Conservation (phyloP, 352 stramenopile genomes). For the Phytophthora constricta region DNA sequence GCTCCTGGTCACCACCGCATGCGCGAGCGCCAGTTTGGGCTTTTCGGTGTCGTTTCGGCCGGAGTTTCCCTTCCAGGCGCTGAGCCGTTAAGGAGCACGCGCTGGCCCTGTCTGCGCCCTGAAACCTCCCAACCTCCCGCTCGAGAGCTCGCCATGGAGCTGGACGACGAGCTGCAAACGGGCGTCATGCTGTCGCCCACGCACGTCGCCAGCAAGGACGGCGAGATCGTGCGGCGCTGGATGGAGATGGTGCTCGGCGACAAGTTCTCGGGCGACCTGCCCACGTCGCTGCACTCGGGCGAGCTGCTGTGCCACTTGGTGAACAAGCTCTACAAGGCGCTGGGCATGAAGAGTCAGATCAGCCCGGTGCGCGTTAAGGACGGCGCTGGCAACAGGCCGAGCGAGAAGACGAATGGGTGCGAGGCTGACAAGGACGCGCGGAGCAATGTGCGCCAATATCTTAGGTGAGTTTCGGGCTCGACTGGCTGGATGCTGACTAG, state of each 20-base stretch:
- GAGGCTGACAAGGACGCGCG: constrained; percentile 23
- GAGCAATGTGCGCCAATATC: constrained; percentile 70
- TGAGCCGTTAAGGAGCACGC: too few relatives aligned
- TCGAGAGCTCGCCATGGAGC: constrained; percentile 23
- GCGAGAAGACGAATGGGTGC: constrained; percentile 18
- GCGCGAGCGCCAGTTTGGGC: constrained; percentile 26
- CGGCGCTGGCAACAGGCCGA: background rate
- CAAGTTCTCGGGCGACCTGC: constrained; percentile 63
- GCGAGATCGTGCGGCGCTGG: constrained; percentile 83
- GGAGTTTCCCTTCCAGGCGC: background rate
- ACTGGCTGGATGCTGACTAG: too few relatives aligned
- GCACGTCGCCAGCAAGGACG: constrained; percentile 48
- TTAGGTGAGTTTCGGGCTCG: constrained; percentile 47
- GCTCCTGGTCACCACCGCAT: constrained; percentile 28
- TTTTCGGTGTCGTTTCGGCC: constrained; percentile 19
- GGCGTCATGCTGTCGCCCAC: constrained; percentile 47
- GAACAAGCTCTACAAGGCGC: constrained; percentile 75
- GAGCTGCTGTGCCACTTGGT: constrained; percentile 70
- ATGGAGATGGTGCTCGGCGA: constrained; percentile 90
- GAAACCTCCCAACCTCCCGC: background rate
- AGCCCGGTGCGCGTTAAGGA: constrained; percentile 19
- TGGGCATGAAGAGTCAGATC: constrained; percentile 80
- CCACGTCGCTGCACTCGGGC: constrained; percentile 63
- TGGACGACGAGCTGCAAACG: constrained; percentile 39
- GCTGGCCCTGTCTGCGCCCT: background rate